These are phyloP conservation scores for Teratosphaeria viscida DNA, from an alignment of 2,329 filamentous ascomycete genomes.

Conservation along the genomic window DNA sequence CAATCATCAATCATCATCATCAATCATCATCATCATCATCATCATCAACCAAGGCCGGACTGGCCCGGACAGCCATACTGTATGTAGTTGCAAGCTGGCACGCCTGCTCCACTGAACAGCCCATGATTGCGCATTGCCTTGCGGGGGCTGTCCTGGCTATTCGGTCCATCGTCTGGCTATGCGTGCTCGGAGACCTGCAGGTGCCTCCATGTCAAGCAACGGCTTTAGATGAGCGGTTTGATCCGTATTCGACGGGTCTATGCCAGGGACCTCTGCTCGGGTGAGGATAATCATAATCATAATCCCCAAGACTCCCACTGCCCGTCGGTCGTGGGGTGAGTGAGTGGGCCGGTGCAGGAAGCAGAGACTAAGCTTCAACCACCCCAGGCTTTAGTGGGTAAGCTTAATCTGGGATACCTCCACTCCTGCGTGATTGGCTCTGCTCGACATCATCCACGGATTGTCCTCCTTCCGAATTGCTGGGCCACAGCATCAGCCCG, in stretches of 20 bases:
- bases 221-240: no score
- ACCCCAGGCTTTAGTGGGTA: neutral
- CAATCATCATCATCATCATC: no score
- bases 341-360: neutral
- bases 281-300: no score
- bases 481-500: neutral
- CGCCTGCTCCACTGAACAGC: neutral
- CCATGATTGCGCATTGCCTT: neutral
- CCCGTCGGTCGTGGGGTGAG: neutral
- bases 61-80: neutral
- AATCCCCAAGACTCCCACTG: no score
- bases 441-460: neutral
- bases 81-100: neutral
- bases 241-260: no score
- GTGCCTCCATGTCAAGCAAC: no score
- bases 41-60: no score
- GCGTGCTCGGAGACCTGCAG: neutral
- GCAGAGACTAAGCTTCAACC: neutral
- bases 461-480: neutral
- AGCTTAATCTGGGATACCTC: neutral
- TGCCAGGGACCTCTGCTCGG: no score
- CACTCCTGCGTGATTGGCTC: neutral
- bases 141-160: neutral
- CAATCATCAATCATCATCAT: no score
- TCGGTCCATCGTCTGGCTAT: neutral